Percentiles rank a stretch among this genome's conserved stretches.
These are phyloP conservation scores for Wallacemonas sp. DNA, from an alignment of 208 protist genomes.

Conservation along the genomic window DNA sequence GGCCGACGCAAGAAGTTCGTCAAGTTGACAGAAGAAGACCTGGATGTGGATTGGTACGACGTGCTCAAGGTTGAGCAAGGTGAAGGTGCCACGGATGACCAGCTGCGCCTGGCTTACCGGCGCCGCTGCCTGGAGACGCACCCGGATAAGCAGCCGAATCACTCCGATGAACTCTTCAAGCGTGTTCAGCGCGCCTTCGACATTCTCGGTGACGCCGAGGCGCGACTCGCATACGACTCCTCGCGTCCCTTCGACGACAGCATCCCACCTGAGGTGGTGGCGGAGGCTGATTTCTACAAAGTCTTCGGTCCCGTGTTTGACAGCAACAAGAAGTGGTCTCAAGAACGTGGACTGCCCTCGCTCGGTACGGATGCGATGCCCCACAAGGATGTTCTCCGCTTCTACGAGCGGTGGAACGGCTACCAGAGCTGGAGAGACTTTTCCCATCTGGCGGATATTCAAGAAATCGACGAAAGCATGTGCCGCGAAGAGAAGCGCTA, in stretches of 20 bases:
- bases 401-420: slow-evolving; percentile 95
- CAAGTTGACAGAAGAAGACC: slow-evolving; percentile 78
- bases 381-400: slow-evolving; percentile 79
- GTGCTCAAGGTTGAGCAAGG: slow-evolving; percentile 64
- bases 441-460: slow-evolving; percentile 90
- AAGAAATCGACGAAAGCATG: slow-evolving; percentile 92
- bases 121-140: slow-evolving; percentile 93
- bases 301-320: slow-evolving; percentile 92
- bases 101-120: slow-evolving; percentile 89
- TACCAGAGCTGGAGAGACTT: slow-evolving; percentile 98
- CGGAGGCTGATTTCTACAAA: slow-evolving; percentile 86
- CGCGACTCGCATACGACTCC: slow-evolving; percentile 93
- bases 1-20: slow-evolving; percentile 63
- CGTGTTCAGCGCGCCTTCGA: slow-evolving; percentile 94
- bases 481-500: slow-evolving; percentile 96
- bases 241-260: slow-evolving; percentile 93
- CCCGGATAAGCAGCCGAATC: slow-evolving; percentile 93
- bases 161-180: slow-evolving; percentile 93
- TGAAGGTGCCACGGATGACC: slow-evolving; percentile 67
- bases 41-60: slow-evolving; percentile 87
- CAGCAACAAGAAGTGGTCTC: slow-evolving; percentile 91
- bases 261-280: slow-evolving; percentile 75
- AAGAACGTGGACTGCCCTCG: slow-evolving; percentile 56
- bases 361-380: slow-evolving; percentile 72
- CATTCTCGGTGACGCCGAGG: slow-evolving; percentile 89